phyloP scores from a whole-genome alignment of 2,329 filamentous ascomycete species.

The Aspergillus pseudoviridinutans region DNA sequence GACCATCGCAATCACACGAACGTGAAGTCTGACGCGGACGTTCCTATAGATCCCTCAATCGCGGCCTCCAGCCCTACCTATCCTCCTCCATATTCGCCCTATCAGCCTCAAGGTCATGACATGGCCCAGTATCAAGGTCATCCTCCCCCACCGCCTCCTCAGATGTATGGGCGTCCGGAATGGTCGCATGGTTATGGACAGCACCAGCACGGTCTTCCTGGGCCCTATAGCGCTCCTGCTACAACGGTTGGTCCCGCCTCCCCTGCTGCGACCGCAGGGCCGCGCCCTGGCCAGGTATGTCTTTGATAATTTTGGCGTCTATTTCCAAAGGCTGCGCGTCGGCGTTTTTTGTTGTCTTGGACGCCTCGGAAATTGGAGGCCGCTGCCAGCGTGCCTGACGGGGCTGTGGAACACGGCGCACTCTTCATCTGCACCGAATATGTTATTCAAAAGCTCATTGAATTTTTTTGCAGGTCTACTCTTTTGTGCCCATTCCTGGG shows the following conservation, averaged over 20 bases:
- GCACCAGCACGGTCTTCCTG: conserved; percentile 46
- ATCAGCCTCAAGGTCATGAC: conserved; percentile 75
- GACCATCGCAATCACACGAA: conserved; percentile 64
- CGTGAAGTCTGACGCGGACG: conserved; percentile 90
- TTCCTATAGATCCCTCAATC: conserved; percentile 99
- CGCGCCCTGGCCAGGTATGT: conserved; percentile 61
- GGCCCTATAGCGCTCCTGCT: conserved; percentile 49
- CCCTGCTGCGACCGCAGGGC: conserved; percentile 57
- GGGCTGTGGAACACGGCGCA: conserved; percentile 16
- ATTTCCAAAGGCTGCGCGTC: conserved; percentile 27
- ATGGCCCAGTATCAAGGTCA: conserved; percentile 68
- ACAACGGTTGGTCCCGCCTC: conserved; percentile 58
- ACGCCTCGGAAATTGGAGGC: conserved; percentile 16
- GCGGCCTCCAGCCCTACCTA: conserved; percentile 90
- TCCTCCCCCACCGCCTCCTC: conserved; percentile 42
- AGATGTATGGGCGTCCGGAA: conserved; percentile 46
- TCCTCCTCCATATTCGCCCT: conserved; percentile 80
- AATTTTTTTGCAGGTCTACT: conserved; percentile 69
- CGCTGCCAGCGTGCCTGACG: conserved; percentile 14
- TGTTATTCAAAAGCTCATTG: conserved; percentile 19
- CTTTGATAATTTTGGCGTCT: conserved; percentile 35
- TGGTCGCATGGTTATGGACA: conserved; percentile 45
- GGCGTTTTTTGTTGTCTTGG: conserved; percentile 27
- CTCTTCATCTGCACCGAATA: conserved; percentile 8
- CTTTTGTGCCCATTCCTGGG: conserved; percentile 94